Base-by-base conservation (phyloP, 495 filamentous ascomycete species). In the Neurospora sp. region DNA sequence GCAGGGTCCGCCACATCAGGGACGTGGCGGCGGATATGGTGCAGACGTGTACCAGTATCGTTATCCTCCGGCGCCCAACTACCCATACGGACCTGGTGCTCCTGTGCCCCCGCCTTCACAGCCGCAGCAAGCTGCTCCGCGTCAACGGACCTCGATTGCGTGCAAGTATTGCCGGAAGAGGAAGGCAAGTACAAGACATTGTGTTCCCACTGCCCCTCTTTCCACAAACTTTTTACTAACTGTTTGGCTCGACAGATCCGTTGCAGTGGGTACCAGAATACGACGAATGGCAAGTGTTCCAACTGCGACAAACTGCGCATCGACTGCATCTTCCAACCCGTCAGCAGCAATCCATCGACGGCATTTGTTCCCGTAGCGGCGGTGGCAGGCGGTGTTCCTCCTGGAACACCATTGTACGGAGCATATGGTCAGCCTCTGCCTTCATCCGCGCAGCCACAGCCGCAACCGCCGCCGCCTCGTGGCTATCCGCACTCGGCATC, bases 271-370 rank as follows among this genome's bases (percentile, higher is more conserved):
- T 85, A 86, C 71, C 81, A 83, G 20, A 84, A 84, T 22, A 84
- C 84, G 0, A 81, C 80, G 0, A 84, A 84, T 14, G 85, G 85
- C 7, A 86, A 86, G 72, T 87, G 85, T 71, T 82, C 82, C 9
- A 87, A 87, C 69, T 87, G 85, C 70, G 82, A 83, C 70, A 86
- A 85, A 74, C 81, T 86, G 80, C 81, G 82, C 44, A 84, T 85
- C 68, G 85, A 87, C 40, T 87, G 85, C 71, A 79, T 87, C 4
- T 87, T 87, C 59, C 85, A 87, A 74, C 85, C 85, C 0, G 85
- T 87, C 3, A 84, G 82, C 3, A 83, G 82, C 0, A 84, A 84
- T 9, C 80, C 82, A 0, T 82, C 82, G 3, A 82, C 83, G 10
- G 84, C 85, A 9, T 87, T 87, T 71, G 82, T 87, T 37, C 85